phyloP scores from a whole-genome alignment of 2,329 filamentous ascomycete genomes.

The Clonostachys chloroleuca region DNA sequence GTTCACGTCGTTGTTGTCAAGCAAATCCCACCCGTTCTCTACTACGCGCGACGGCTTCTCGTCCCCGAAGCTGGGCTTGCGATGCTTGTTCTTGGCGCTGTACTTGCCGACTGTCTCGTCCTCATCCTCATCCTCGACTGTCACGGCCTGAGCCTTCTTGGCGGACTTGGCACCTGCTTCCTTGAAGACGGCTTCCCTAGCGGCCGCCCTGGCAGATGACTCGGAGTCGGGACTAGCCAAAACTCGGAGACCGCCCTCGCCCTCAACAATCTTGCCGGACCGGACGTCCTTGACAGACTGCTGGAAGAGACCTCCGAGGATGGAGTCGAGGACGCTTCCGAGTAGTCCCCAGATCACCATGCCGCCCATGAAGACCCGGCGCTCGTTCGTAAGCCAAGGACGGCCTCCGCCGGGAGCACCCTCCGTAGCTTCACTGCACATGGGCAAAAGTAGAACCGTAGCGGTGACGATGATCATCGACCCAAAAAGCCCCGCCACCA shows the following conservation, averaged over 20 bases:
- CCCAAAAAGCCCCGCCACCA: conserved; percentile 70
- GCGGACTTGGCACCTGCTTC: conserved; percentile 12
- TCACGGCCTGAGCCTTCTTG: neutral
- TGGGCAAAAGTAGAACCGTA: conserved; percentile 63
- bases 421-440: conserved; percentile 48
- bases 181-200: conserved; percentile 21
- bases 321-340: conserved; percentile 82
- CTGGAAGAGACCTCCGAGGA: conserved; percentile 82
- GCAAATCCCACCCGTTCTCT: conserved; percentile 64
- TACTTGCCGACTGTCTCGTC: conserved; percentile 34
- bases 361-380: conserved; percentile 42
- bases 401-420: conserved; percentile 32
- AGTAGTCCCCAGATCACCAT: conserved; percentile 70
- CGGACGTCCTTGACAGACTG: conserved; percentile 80
- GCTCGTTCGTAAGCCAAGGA: conserved; percentile 43
- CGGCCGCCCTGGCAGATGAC: conserved; percentile 21
- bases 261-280: conserved; percentile 86
- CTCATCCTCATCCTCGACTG: conserved; percentile 20
- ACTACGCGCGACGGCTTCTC: conserved; percentile 57
- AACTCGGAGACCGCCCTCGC: conserved; percentile 64
- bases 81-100: conserved; percentile 42
- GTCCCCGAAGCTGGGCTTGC: conserved; percentile 47
- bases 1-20: conserved; percentile 97
- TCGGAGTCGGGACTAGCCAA: conserved; percentile 28
- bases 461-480: conserved; percentile 65